Evolutionary conservation across 139 green algal species (phyloP).

Genomic region (Bryopsis sp.): DNA sequence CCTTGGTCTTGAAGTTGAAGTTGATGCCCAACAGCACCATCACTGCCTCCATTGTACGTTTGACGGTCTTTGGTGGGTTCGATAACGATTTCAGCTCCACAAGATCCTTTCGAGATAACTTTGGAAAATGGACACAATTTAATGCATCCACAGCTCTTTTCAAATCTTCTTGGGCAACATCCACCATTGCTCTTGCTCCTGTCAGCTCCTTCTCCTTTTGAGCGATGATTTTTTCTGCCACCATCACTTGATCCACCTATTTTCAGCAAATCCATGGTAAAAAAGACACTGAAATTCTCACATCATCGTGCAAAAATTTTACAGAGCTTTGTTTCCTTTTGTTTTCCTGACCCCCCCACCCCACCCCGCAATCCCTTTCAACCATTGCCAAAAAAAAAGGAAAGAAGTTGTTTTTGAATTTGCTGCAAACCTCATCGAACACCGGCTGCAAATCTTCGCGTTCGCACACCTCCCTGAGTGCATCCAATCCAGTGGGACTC

Average conservation of each 20-base stretch:
- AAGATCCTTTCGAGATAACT: conserved; percentile 59
- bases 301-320: too few relatives aligned
- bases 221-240: conserved; percentile 43
- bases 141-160: conserved; percentile 53
- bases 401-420: too few relatives aligned
- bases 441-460: too few relatives aligned
- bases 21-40: conserved; percentile 83
- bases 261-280: conserved; percentile 74
- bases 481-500: too few relatives aligned
- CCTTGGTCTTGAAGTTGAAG: conserved; percentile 74
- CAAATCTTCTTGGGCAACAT: conserved; percentile 48
- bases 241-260: conserved; percentile 77
- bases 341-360: too few relatives aligned
- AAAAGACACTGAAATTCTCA: too few relatives aligned
- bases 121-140: conserved; percentile 62
- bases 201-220: conserved; percentile 54
- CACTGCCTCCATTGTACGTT: conserved; percentile 65
- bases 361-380: too few relatives aligned
- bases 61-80: conserved; percentile 60
- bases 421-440: too few relatives aligned
- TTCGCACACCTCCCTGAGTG: too few relatives aligned
- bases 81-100: conserved; percentile 65
- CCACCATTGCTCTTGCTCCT: conserved; percentile 34
- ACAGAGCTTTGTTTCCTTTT: too few relatives aligned
- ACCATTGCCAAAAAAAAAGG: too few relatives aligned